Evolutionary conservation across 208 protist genomes (phyloP).

Genomic region (Leishmania amazonensis): DNA sequence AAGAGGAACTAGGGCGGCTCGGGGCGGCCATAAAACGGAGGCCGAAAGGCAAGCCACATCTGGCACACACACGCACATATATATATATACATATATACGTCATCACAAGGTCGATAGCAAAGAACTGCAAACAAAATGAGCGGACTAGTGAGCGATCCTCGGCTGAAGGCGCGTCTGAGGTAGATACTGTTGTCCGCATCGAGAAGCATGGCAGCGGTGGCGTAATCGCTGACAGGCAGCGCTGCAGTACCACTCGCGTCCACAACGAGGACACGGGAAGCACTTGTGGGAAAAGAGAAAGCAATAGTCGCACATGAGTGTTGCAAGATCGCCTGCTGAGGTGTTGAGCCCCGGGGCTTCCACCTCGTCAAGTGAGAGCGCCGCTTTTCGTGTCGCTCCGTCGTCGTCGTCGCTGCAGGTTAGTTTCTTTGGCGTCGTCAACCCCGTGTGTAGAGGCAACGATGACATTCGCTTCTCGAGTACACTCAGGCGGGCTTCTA

Average conservation of each 20-base stretch:
- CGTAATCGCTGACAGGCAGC: conserved; percentile 56
- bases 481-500: conserved; percentile 4
- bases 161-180: not conserved
- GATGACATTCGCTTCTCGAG: not conserved
- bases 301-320: conserved; percentile 71
- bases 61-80: not conserved
- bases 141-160: not conserved
- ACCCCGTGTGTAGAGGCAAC: not conserved
- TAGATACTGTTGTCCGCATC: conserved; percentile 32
- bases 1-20: not conserved
- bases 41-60: not conserved
- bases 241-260: conserved; percentile 81
- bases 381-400: no score
- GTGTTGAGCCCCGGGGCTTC: not conserved
- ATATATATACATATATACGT: not conserved
- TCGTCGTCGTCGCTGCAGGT: not conserved
- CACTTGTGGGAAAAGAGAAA: conserved; percentile 37
- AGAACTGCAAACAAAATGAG: not conserved
- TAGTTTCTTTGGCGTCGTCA: not conserved
- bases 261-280: conserved; percentile 50
- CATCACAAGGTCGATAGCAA: not conserved
- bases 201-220: conserved; percentile 33
- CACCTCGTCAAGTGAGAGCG: not conserved
- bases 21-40: not conserved
- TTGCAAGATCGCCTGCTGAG: not conserved